Evolutionary conservation across 169 alveolate genomes (phyloP).

Genomic region (Perkinsus marinus): DNA sequence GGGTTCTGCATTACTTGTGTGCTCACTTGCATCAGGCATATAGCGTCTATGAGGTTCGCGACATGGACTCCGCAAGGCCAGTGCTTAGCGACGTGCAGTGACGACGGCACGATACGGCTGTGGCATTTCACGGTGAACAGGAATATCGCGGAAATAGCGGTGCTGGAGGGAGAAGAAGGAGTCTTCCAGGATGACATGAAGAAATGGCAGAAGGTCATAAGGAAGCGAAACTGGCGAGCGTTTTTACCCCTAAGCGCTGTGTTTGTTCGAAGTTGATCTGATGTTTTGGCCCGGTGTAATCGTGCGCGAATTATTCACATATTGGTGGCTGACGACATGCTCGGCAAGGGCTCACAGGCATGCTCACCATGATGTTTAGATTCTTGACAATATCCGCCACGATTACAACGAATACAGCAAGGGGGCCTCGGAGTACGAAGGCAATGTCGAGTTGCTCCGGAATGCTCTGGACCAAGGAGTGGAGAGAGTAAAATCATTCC

Average conservation of each 20-base stretch:
- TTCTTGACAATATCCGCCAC: background rate
- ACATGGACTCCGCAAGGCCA: conserved; percentile 27
- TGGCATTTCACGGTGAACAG: conserved; percentile 23
- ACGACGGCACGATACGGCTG: conserved; percentile 14
- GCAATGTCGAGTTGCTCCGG: background rate
- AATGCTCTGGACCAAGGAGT: background rate
- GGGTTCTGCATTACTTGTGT: background rate
- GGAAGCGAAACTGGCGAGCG: conserved; percentile 6
- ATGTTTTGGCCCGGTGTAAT: conserved; percentile 8
- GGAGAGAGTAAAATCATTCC: background rate
- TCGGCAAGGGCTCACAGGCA: too few relatives aligned
- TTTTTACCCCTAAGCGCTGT: background rate
- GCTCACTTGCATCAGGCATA: conserved; percentile 3
- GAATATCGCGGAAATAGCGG: conserved; percentile 24
- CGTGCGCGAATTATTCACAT: conserved; percentile 3
- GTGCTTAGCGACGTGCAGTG: conserved; percentile 19
- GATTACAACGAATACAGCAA: background rate
- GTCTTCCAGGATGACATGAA: conserved; percentile 22
- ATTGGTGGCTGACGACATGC: too few relatives aligned
- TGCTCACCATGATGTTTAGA: too few relatives aligned
- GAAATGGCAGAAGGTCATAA: background rate
- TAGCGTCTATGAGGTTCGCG: conserved; percentile 11
- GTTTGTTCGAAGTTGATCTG: background rate
- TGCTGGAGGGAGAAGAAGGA: conserved; percentile 24
- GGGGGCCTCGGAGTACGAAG: background rate